Evolutionary conservation across 1,284 basidiomycete species (phyloP).

Genomic region (Peniophora sp.): DNA sequence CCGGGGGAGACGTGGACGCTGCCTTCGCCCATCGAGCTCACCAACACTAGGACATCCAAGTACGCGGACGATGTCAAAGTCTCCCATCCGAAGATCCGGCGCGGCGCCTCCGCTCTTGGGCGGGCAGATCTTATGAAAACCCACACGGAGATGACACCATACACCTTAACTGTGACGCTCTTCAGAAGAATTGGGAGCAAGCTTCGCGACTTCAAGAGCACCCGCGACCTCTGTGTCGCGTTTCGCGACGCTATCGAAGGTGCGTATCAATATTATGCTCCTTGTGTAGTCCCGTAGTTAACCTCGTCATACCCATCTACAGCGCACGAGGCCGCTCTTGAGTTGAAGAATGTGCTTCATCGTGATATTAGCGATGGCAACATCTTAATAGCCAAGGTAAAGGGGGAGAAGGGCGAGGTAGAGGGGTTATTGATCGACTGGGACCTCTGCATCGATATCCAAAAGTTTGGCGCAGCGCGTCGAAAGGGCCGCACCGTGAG

Average conservation of each 20-base stretch:
- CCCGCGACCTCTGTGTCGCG: neutral
- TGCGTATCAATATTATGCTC: neutral
- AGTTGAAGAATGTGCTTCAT: neutral
- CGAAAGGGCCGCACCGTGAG: neutral
- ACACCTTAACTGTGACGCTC: neutral
- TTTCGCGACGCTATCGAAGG: neutral
- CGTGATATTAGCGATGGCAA: neutral
- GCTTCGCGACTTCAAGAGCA: neutral
- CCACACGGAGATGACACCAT: too few relatives aligned
- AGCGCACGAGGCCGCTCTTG: neutral
- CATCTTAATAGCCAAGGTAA: neutral
- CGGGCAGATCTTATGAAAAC: too few relatives aligned
- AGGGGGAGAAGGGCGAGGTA: neutral
- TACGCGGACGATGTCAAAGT: too few relatives aligned
- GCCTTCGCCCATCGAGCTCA: too few relatives aligned
- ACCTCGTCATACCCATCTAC: neutral
- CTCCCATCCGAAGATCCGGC: too few relatives aligned
- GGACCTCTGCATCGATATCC: neutral
- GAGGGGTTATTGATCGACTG: neutral
- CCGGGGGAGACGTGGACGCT: too few relatives aligned
- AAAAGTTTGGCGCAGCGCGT: neutral
- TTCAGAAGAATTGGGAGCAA: neutral
- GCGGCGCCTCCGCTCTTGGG: too few relatives aligned
- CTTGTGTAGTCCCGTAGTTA: neutral
- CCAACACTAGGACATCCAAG: too few relatives aligned